Evolutionary conservation across 2,329 filamentous ascomycete species (phyloP), one percentile per base, ranked within the genome.

Genomic region (Colletotrichum spinosum): DNA sequence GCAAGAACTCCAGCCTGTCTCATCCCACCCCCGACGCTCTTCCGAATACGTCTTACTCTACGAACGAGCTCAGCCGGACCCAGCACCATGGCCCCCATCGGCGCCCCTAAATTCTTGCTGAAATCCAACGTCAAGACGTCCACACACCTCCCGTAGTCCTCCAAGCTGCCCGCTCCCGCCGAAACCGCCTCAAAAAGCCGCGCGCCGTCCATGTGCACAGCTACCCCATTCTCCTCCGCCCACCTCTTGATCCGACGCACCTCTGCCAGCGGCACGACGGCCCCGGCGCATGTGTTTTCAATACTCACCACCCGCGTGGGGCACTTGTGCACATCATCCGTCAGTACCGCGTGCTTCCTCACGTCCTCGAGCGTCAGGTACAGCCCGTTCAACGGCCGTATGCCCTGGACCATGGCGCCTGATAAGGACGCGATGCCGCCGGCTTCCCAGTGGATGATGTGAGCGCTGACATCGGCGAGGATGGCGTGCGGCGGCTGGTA

Each of bases 21-120:
- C 61, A 93, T 81, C 0, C 92, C 93, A 45, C 93, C 93, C 17
- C 93, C 93, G 69, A 97, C 89, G 34, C 88, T 86, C 80, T 97
- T 97, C 60, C 93, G 84, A 34, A 94, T 84, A 88, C 91, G 92
- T n/a, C 91, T 81, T 5, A 90, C 88, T 56, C 89, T 87, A 72
- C 88, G 87, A 71, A 92, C 84, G 69, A 90, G 86, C 1, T 78
- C 76, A 60, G 81, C 79, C 4, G 72, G 45, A 10, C 82, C 82
- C 25, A 83, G 74, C 8, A 85, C 59, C 58, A 84, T 76, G 69
- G 81, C 83, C 12, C 84, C 84, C 63, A 85, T 78, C 0, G 84
- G 84, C 0, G 84, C 84, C 12, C 84, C 84, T 4, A 86, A 78
- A 6, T 82, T 82, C 71, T 86, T 86, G 65, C 80, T 82, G 70